A percentile compares a stretch with the other conserved stretches of the same genome.
Evolutionary conservation across 306 rosid species (phyloP).

Genomic region (Pterocarpus santalinus): DNA sequence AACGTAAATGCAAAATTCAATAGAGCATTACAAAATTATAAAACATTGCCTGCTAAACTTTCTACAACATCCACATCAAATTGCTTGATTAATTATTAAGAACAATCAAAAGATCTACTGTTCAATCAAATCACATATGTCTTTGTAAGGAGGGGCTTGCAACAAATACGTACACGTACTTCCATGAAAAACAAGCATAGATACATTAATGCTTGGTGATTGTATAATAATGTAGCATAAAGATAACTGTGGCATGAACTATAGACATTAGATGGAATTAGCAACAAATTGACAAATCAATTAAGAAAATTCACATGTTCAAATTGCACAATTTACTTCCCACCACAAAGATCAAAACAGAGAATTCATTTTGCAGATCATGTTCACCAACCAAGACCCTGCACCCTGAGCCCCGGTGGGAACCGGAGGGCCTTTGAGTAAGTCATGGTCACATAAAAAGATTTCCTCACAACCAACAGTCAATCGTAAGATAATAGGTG

Average conservation of each 20-base stretch:
- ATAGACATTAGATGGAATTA: conserved; percentile 24
- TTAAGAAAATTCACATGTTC: conserved; percentile 33
- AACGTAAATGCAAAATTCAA: conserved; percentile 41
- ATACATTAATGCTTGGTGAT: conserved; percentile 26
- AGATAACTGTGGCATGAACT: conserved; percentile 30
- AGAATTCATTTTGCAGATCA: conserved; percentile 26
- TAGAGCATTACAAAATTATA: conserved; percentile 31
- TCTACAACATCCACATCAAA: conserved; percentile 29
- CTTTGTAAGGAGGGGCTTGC: conserved; percentile 33
- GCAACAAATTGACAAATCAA: conserved; percentile 12
- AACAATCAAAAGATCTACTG: conserved; percentile 27
- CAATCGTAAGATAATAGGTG: conserved; percentile 22
- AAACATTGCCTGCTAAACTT: conserved; percentile 26
- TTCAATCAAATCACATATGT: conserved; percentile 16
- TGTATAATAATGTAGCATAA: background rate
- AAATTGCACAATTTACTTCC: conserved; percentile 38
- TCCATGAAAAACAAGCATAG: conserved; percentile 34
- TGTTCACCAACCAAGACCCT: conserved; percentile 29
- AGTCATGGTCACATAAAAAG: conserved; percentile 32
- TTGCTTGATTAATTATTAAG: conserved; percentile 37
- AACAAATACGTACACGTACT: conserved; percentile 15
- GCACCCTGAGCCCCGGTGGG: background rate
- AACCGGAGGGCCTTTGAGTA: conserved; percentile 26
- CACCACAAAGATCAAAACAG: conserved; percentile 31
- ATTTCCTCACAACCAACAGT: conserved; percentile 40